Conservation (phyloP, 2,329 filamentous ascomycete genomes). For the Clonostachys rosea region DNA sequence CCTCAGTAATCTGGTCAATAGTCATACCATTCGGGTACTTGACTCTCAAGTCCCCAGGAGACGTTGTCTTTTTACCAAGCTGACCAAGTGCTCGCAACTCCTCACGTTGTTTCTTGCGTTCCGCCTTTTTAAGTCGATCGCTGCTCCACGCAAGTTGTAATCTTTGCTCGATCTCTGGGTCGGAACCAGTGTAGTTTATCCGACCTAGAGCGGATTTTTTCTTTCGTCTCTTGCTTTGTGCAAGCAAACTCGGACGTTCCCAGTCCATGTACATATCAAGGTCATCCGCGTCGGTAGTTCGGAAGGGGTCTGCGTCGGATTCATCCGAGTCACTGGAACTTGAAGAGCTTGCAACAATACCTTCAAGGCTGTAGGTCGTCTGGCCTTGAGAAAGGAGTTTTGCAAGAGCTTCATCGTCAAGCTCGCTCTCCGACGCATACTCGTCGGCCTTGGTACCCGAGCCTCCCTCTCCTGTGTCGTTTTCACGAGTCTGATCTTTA, state of each 20-base stretch:
- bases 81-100: slow-evolving; percentile 61
- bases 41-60: slow-evolving; percentile 54
- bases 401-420: slow-evolving; percentile 16
- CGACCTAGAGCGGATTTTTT: slow-evolving; percentile 56
- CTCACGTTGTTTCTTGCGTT: slow-evolving; percentile 66
- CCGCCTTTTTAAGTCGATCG: slow-evolving; percentile 67
- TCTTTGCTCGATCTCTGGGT: slow-evolving; percentile 61
- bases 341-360: slow-evolving; percentile 7
- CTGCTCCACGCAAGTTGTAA: slow-evolving; percentile 59
- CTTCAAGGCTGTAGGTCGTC: not conserved
- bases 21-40: slow-evolving; percentile 73
- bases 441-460: not conserved
- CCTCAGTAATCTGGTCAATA: slow-evolving; percentile 64
- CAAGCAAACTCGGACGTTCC: slow-evolving; percentile 60
- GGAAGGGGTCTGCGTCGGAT: slow-evolving; percentile 28
- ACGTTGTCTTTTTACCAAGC: slow-evolving; percentile 49
- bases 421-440: slow-evolving; percentile 9
- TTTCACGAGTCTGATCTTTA: not conserved
- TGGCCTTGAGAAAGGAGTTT: slow-evolving; percentile 13
- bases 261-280: slow-evolving; percentile 81
- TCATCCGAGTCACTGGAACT: not conserved
- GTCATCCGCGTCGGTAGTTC: slow-evolving; percentile 41
- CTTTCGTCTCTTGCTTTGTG: slow-evolving; percentile 45
- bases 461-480: not conserved
- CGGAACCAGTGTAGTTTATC: slow-evolving; percentile 48